A percentile compares a stretch with the other conserved stretches of the same genome.
These are phyloP conservation scores for Chaetomiaceae sp. DNA, from an alignment of 2,329 filamentous ascomycete genomes.

Conservation along the genomic window DNA sequence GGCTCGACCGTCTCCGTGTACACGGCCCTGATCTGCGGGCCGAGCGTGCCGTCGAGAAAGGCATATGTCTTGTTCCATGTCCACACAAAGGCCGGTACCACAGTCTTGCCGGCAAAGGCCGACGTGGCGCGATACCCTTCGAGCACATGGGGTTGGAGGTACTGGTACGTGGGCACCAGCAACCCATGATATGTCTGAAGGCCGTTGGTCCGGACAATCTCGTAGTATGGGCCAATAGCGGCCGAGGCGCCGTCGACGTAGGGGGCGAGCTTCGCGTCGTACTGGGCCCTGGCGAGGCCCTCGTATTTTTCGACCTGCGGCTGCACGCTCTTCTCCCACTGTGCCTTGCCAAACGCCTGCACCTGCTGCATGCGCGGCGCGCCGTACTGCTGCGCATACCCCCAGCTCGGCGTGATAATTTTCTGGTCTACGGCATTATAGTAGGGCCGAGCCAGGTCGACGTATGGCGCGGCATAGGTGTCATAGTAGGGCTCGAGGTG, in stretches of 20 bases:
- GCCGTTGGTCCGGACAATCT: conserved; percentile 56
- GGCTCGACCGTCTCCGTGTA: conserved; percentile 94
- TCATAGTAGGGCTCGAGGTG: conserved; percentile 83
- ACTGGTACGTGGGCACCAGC: conserved; percentile 69
- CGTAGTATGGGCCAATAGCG: conserved; percentile 66
- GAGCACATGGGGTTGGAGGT: conserved; percentile 67
- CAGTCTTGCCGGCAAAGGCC: conserved; percentile 62
- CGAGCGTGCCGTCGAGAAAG: conserved; percentile 72
- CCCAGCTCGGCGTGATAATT: conserved; percentile 64
- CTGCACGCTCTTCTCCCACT: conserved; percentile 75
- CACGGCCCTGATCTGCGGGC: conserved; percentile 73
- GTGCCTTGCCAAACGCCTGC: conserved; percentile 58
- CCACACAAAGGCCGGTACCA: conserved; percentile 67
- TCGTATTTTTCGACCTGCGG: conserved; percentile 68
- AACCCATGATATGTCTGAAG: conserved; percentile 66
- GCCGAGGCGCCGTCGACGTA: conserved; percentile 61
- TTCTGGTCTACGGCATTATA: conserved; percentile 56
- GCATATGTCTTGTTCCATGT: conserved; percentile 63
- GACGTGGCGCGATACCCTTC: conserved; percentile 64
- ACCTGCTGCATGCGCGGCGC: conserved; percentile 67
- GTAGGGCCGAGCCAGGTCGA: conserved; percentile 73
- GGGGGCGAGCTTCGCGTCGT: conserved; percentile 66
- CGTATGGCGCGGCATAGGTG: conserved; percentile 75
- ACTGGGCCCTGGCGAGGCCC: conserved; percentile 56
- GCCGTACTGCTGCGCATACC: conserved; percentile 66